Conservation (phyloP, 768 basidiomycete genomes). For the Lactarius vividus region DNA sequence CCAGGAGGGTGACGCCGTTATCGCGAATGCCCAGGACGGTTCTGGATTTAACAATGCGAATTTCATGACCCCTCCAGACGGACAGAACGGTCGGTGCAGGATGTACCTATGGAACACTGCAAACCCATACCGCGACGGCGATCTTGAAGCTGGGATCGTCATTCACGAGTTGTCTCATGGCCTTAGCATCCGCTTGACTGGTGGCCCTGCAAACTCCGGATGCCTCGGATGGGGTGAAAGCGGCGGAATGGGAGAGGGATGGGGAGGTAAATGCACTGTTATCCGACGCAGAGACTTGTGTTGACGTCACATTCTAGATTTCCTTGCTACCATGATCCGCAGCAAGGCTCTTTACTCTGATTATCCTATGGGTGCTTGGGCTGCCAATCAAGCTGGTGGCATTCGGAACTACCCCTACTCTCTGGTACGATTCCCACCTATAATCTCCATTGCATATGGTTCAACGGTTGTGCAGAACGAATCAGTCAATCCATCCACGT, state of each 20-base stretch:
- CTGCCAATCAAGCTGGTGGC: constrained; percentile 69
- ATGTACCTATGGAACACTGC: constrained; percentile 98
- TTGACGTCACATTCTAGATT: constrained; percentile 44
- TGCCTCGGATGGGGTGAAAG: constrained; percentile 96
- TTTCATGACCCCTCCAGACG: constrained; percentile 84
- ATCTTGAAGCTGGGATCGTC: constrained; percentile 95
- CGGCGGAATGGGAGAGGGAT: constrained; percentile 98
- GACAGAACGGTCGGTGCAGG: constrained; percentile 86
- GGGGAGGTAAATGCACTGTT: constrained; percentile 59
- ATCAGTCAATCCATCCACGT: constrained; percentile 82
- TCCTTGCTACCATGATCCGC: constrained; percentile 83
- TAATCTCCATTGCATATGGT: neutral
- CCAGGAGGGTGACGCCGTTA: constrained; percentile 82
- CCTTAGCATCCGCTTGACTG: constrained; percentile 89
- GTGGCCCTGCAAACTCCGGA: constrained; percentile 88
- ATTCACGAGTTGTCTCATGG: constrained; percentile 91
- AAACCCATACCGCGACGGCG: constrained; percentile 88
- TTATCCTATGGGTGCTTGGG: constrained; percentile 95
- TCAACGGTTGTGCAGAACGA: constrained; percentile 42
- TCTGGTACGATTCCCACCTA: constrained; percentile 36
- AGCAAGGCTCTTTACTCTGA: constrained; percentile 71
- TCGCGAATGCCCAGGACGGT: constrained; percentile 94
- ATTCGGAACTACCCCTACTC: constrained; percentile 92
- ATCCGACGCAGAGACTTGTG: neutral
- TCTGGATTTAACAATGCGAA: constrained; percentile 91